phyloP scores from a whole-genome alignment of 495 filamentous ascomycete genomes.

The Cercophora newfieldiana region DNA sequence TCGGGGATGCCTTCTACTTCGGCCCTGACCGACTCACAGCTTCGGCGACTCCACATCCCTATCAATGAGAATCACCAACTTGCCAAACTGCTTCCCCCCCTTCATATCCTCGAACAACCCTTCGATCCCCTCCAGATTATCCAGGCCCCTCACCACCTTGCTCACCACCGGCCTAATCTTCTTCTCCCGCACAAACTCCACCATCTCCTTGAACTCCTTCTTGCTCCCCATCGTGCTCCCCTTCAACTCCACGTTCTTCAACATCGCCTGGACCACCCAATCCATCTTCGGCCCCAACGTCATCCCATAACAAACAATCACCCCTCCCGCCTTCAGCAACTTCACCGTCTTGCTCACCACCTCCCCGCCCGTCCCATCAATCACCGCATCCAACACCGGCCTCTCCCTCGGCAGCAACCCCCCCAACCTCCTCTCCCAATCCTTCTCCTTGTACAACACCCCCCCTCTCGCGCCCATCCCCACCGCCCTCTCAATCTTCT shows the following conservation, averaged over 20 bases:
- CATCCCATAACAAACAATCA: conserved; percentile 75
- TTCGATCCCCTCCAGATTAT: conserved; percentile 65
- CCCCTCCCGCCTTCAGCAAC: conserved; percentile 63
- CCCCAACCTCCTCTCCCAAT: conserved; percentile 69
- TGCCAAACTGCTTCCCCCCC: conserved; percentile 73
- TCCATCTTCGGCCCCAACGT: conserved; percentile 72
- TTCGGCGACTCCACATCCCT: conserved; percentile 25
- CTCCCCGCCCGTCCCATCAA: conserved; percentile 79
- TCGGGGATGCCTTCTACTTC: background rate
- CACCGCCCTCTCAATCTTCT: conserved; percentile 63
- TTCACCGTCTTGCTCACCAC: conserved; percentile 58
- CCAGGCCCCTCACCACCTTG: conserved; percentile 61
- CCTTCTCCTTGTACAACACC: conserved; percentile 62
- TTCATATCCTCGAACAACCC: conserved; percentile 74
- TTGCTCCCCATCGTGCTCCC: conserved; percentile 77
- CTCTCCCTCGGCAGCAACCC: conserved; percentile 56
- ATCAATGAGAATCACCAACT: conserved; percentile 61
- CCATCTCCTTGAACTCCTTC: conserved; percentile 74
- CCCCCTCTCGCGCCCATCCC: conserved; percentile 68
- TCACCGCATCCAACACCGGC: conserved; percentile 64
- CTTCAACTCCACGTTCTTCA: conserved; percentile 72
- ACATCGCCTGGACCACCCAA: conserved; percentile 67
- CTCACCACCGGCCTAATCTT: conserved; percentile 66
- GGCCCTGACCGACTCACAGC: conserved; percentile 11
- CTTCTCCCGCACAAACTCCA: conserved; percentile 65